These are phyloP conservation scores for Calonectria ilicicola DNA, from an alignment of 2,329 filamentous ascomycete genomes.

Conservation along the genomic window DNA sequence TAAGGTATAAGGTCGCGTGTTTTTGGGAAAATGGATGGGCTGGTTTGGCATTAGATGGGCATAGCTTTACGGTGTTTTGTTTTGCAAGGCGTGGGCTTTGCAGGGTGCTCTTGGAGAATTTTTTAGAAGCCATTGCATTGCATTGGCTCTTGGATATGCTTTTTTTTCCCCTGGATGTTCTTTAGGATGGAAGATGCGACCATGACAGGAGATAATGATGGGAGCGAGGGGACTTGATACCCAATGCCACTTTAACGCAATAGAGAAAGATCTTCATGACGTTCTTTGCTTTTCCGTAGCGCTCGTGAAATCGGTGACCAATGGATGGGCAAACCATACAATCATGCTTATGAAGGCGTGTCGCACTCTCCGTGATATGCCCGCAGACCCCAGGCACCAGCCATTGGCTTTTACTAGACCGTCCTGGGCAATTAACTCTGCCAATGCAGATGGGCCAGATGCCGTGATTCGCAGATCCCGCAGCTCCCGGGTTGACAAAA, in stretches of 20 bases:
- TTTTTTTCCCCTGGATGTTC: neutral
- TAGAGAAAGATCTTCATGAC: constrained; percentile 8
- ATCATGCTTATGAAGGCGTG: neutral
- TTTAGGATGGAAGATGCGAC: constrained; percentile 8
- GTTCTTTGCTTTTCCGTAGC: neutral
- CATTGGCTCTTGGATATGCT: neutral
- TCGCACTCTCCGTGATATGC: neutral
- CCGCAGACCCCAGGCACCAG: neutral
- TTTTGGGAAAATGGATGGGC: constrained; percentile 21
- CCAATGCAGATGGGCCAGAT: neutral
- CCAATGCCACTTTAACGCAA: constrained; percentile 29
- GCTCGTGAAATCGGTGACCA: neutral
- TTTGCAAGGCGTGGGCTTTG: neutral
- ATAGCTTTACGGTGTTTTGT: constrained; percentile 32
- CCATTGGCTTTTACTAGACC: neutral
- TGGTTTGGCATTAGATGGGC: constrained; percentile 32
- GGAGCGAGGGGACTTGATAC: constrained; percentile 28
- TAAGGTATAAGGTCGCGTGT: constrained; percentile 11
- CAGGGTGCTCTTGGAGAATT: neutral
- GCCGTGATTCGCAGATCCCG: constrained; percentile 22
- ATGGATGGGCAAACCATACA: constrained; percentile 1
- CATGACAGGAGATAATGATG: neutral
- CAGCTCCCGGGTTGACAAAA: neutral
- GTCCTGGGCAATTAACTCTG: neutral
- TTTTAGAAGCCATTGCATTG: neutral